A percentile compares a stretch with the other conserved stretches of the same genome.
Evolutionary conservation across 2,329 filamentous ascomycete genomes (phyloP).

Genomic region (Dactylonectria estremocensis): DNA sequence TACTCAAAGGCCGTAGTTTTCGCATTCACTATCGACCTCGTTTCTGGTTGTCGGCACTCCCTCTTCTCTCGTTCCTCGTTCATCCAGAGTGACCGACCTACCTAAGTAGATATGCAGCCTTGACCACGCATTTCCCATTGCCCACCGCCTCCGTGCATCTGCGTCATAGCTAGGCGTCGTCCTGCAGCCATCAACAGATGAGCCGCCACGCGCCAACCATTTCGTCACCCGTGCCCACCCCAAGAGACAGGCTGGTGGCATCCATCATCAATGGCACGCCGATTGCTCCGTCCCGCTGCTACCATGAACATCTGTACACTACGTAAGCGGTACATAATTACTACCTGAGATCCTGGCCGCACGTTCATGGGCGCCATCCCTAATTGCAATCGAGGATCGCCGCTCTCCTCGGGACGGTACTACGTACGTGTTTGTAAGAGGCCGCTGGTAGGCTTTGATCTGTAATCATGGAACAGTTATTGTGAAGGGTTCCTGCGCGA

Average conservation of each 20-base stretch:
- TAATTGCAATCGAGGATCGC: background rate
- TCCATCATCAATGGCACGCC: background rate
- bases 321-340: no score
- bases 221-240: background rate
- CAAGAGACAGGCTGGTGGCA: background rate
- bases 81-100: no score
- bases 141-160: background rate
- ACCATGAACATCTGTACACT: background rate
- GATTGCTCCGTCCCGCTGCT: background rate
- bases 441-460: no score
- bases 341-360: background rate
- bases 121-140: background rate
- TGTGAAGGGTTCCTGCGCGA: background rate
- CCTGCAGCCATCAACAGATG: background rate
- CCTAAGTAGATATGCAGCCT: background rate
- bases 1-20: background rate
- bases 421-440: no score
- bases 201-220: background rate
- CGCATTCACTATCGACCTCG: background rate
- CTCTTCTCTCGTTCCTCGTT: no score
- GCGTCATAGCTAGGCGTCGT: background rate
- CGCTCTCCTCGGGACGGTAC: background rate
- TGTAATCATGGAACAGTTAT: background rate
- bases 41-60: no score
- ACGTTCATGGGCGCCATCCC: background rate